Evolutionary conservation across 2,329 filamentous ascomycete species (phyloP).

Genomic region (Claviceps arundinis): DNA sequence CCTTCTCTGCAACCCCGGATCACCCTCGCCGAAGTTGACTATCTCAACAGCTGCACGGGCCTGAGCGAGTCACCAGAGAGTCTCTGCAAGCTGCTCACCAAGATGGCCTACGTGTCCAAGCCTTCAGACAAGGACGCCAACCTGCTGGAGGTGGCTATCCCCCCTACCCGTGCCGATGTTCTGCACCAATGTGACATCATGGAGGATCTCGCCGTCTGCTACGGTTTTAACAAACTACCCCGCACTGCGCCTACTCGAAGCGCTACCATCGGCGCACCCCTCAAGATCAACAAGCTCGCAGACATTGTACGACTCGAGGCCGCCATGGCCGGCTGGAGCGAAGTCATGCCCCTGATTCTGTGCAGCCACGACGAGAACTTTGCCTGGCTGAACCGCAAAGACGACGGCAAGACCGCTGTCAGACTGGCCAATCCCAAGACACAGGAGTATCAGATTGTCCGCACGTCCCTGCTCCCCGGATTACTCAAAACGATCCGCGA

Average conservation of each 20-base stretch:
- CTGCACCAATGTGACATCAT: slow-evolving; percentile 96
- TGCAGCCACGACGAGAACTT: slow-evolving; percentile 99
- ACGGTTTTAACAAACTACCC: slow-evolving; percentile 93
- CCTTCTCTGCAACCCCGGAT: slow-evolving; percentile 67
- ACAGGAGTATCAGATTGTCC: slow-evolving; percentile 82
- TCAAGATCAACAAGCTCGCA: slow-evolving; percentile 84
- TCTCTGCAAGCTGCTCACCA: slow-evolving; percentile 67
- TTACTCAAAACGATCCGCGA: slow-evolving; percentile 87
- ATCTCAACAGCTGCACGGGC: slow-evolving; percentile 87
- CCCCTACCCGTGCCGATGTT: slow-evolving; percentile 83
- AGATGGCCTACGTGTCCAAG: slow-evolving; percentile 77
- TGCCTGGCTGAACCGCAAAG: slow-evolving; percentile 78
- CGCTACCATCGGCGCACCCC: slow-evolving; percentile 71
- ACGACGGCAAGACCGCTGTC: slow-evolving; percentile 72
- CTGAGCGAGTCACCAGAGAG: slow-evolving; percentile 59
- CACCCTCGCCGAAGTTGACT: slow-evolving; percentile 75
- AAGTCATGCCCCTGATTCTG: slow-evolving; percentile 90
- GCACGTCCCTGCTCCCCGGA: slow-evolving; percentile 73
- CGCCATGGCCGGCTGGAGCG: slow-evolving; percentile 89
- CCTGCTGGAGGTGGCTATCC: slow-evolving; percentile 69
- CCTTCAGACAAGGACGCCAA: slow-evolving; percentile 58
- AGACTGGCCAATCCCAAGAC: slow-evolving; percentile 88
- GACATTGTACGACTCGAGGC: slow-evolving; percentile 84
- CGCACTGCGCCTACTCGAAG: slow-evolving; percentile 76
- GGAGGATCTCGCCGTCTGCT: slow-evolving; percentile 94